Conservation (phyloP, 768 basidiomycete genomes). For the Agrocybe chaxingu region DNA sequence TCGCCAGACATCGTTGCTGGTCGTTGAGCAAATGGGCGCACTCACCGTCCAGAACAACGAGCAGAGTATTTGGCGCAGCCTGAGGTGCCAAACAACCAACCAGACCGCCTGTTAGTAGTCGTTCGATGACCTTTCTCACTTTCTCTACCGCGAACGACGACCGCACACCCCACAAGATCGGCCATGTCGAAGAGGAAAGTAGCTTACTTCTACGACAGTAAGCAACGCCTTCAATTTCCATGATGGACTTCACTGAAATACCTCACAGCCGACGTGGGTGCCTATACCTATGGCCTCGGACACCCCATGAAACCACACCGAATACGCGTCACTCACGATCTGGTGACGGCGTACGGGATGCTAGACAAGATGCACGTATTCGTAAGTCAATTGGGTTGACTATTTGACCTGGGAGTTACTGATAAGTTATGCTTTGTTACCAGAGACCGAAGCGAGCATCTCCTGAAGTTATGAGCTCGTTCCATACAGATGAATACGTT, state of each 20-base stretch:
- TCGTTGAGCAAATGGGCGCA: neutral
- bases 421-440: neutral
- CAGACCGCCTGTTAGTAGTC: no score
- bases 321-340: constrained; percentile 90
- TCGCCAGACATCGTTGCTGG: constrained; percentile 37
- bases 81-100: no score
- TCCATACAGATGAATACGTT: constrained; percentile 98
- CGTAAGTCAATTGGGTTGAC: constrained; percentile 40
- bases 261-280: constrained; percentile 59
- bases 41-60: no score
- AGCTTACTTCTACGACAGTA: constrained; percentile 79
- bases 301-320: constrained; percentile 98
- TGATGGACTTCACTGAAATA: constrained; percentile 1
- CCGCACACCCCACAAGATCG: constrained; percentile 23
- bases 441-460: constrained; percentile 71
- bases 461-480: constrained; percentile 80
- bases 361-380: constrained; percentile 92
- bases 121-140: no score
- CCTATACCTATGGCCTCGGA: constrained; percentile 78
- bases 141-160: neutral
- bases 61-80: no score
- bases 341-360: constrained; percentile 89
- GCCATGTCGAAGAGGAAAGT: constrained; percentile 71
- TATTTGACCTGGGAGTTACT: neutral
- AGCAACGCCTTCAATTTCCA: constrained; percentile 14